These are phyloP conservation scores for Colletotrichum sidae DNA, from an alignment of 2,329 filamentous ascomycete genomes.

Conservation along the genomic window DNA sequence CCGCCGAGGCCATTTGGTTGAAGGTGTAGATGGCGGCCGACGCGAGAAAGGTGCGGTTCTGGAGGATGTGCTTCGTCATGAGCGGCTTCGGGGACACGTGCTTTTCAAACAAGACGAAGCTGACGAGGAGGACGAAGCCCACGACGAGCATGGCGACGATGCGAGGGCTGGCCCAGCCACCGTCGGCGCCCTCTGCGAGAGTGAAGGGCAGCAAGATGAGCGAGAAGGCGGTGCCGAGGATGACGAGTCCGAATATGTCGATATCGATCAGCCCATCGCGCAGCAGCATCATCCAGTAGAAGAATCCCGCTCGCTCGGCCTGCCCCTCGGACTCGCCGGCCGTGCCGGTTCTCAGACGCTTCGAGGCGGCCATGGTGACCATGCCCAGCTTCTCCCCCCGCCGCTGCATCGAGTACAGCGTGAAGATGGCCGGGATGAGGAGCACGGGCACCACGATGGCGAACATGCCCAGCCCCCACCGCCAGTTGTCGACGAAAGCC, in stretches of 20 bases:
- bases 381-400: constrained; percentile 67
- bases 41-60: constrained; percentile 48
- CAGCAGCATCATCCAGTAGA: constrained; percentile 41
- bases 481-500: constrained; percentile 59
- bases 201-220: constrained; percentile 74
- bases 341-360: constrained; percentile 49
- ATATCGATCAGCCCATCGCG: constrained; percentile 64
- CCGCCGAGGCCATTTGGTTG: constrained; percentile 48
- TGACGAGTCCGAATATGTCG: constrained; percentile 67
- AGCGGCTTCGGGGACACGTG: constrained; percentile 48
- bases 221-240: constrained; percentile 67
- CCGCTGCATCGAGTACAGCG: constrained; percentile 67
- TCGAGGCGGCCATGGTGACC: constrained; percentile 49
- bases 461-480: constrained; percentile 74
- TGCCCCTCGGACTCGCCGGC: constrained; percentile 17
- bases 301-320: constrained; percentile 19
- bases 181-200: constrained; percentile 52
- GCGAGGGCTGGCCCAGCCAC: constrained; percentile 47
- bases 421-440: constrained; percentile 65
- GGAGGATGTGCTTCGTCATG: constrained; percentile 46
- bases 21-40: constrained; percentile 46
- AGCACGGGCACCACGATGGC: constrained; percentile 70
- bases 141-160: constrained; percentile 45
- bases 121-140: constrained; percentile 43
- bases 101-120: constrained; percentile 49